These are phyloP conservation scores for Paradendryphiella salina DNA, from an alignment of 2,329 filamentous ascomycete species.

Conservation along the genomic window DNA sequence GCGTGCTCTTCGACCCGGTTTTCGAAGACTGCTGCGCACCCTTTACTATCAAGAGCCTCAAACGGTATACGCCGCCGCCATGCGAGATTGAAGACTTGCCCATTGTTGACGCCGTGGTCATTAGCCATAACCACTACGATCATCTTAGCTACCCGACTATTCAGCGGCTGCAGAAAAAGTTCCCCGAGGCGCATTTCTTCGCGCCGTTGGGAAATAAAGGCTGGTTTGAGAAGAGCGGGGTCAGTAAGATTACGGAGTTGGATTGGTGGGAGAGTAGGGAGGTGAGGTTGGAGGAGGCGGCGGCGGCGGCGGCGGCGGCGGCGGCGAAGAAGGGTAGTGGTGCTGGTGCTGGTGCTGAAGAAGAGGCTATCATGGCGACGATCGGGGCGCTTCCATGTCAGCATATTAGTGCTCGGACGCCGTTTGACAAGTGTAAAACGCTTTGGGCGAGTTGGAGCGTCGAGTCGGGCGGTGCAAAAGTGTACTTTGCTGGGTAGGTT, in stretches of 20 bases:
- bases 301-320: conserved; percentile 7
- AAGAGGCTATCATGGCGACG: conserved; percentile 62
- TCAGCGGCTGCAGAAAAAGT: conserved; percentile 67
- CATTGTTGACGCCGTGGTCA: conserved; percentile 71
- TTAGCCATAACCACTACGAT: conserved; percentile 92
- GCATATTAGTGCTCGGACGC: conserved; percentile 71
- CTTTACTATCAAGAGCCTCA: conserved; percentile 69
- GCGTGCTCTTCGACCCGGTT: conserved; percentile 91
- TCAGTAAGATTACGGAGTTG: conserved; percentile 79
- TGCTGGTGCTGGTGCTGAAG: background rate
- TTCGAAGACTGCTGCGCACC: conserved; percentile 88
- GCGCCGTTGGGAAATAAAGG: conserved; percentile 79
- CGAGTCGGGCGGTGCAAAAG: conserved; percentile 70
- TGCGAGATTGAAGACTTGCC: conserved; percentile 80
- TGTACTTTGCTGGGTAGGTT: conserved; percentile 74
- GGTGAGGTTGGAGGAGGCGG: conserved; percentile 60
- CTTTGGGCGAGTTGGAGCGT: conserved; percentile 91
- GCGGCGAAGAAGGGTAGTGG: background rate
- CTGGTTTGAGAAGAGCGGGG: conserved; percentile 75
- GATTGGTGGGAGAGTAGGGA: conserved; percentile 94
- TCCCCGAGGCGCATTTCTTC: conserved; percentile 84
- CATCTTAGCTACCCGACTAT: conserved; percentile 81
- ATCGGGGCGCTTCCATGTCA: conserved; percentile 83
- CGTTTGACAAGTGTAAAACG: conserved; percentile 72
- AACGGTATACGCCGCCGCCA: conserved; percentile 75